Base-by-base conservation (phyloP, 495 filamentous ascomycete genomes). In the Parachaetomium inaequale region DNA sequence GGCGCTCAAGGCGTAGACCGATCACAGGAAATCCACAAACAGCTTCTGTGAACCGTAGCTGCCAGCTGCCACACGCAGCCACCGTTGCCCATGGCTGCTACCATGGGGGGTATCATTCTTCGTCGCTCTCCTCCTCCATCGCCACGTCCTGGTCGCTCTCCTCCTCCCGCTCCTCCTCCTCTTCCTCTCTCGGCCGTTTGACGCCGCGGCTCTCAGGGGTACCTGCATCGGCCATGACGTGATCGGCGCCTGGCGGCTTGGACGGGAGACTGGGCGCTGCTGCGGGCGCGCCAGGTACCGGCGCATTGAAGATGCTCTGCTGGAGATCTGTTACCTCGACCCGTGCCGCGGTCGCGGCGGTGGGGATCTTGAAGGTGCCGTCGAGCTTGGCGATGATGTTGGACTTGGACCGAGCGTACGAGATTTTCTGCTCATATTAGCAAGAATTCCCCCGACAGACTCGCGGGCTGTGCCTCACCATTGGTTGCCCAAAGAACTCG, bases 341-440 rank as follows among this genome's bases (percentile, higher is more conserved):
- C n/a, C 74, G 80, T 17, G 79, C 77, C 23, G 79, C 81, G 6
- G 76, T 78, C 7, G 79, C 74, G 19, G 75, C 65, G 29, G 71
- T 70, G 17, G 91, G 86, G 59, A 85, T 79, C 55, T 84, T 84
- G 73, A 91, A 96, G 28, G 91, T 95, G 46, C 94, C 95, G 66
- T 96, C 92, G 42, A 98, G 82, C 72, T 93, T 95, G 14, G 90
- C 85, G 66, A 98, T 85, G 26, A 87, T 84, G 75, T 95, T 79
- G 4, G 93, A 96, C 64, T 91, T 90, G 49, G 85, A 84, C 67
- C 93, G 96, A 23, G 88, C 92, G 72, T 97, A 98, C 40, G 84
- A 78, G 63, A 98, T 93, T 81, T 85, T 88, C 92, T 96, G 25
- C 2, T 5, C 2, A n/a, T 5, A 52, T 78, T 66, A 77, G 69